Evolutionary conservation across 1,284 basidiomycete genomes (phyloP).

Genomic region (Acaromyces ingoldii): DNA sequence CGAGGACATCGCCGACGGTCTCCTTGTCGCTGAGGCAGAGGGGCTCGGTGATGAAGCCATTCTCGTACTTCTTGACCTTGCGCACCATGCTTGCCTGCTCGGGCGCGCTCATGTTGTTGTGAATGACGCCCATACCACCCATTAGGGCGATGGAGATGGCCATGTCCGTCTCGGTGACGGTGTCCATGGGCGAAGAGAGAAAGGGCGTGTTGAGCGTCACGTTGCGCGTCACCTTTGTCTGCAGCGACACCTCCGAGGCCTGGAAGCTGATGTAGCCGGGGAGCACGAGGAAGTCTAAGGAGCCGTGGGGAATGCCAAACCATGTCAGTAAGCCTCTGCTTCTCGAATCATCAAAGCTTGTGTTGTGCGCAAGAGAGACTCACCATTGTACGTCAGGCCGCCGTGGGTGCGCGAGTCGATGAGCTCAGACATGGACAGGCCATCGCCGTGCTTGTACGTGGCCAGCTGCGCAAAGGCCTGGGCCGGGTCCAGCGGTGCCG

Average conservation of each 20-base stretch:
- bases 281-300: constrained; percentile 51
- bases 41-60: constrained; percentile 96
- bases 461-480: constrained; percentile 40
- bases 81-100: constrained; percentile 94
- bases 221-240: constrained; percentile 84
- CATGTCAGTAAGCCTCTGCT: no score
- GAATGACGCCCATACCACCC: constrained; percentile 96
- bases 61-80: constrained; percentile 90
- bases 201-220: constrained; percentile 92
- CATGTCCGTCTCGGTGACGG: constrained; percentile 96
- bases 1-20: constrained; percentile 81
- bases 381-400: constrained; percentile 79
- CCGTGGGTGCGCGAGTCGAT: constrained; percentile 85
- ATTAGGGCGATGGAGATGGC: constrained; percentile 64
- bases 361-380: constrained; percentile 1
- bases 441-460: constrained; percentile 73
- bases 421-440: constrained; percentile 76
- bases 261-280: constrained; percentile 97
- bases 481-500: constrained; percentile 25
- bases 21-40: constrained; percentile 69
- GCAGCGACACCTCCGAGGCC: constrained; percentile 72
- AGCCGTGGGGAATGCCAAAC: no score
- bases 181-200: constrained; percentile 98
- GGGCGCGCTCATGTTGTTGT: constrained; percentile 86
- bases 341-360: no score